phyloP scores from a whole-genome alignment of 2,329 filamentous ascomycete genomes.

The Alternaria sp. region DNA sequence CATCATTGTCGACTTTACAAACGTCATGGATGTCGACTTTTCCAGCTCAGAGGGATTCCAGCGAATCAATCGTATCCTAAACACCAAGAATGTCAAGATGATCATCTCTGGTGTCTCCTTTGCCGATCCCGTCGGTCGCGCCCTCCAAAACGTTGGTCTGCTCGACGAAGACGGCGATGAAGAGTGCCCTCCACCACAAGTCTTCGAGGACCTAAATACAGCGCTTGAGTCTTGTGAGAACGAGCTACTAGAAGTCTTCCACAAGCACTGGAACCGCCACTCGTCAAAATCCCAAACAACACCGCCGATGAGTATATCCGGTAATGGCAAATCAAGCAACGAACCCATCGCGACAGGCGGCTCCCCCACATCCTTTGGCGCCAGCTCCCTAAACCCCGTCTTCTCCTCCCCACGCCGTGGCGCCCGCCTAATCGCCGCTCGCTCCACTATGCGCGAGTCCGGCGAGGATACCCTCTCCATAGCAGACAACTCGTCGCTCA shows the following conservation, averaged over 20 bases:
- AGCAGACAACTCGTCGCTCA: slow-evolving; percentile 20
- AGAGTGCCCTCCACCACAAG: slow-evolving; percentile 59
- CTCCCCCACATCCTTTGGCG: slow-evolving; percentile 36
- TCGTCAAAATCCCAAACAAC: slow-evolving; percentile 51
- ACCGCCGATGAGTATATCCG: slow-evolving; percentile 47
- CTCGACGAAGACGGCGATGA: slow-evolving; percentile 76
- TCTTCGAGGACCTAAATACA: slow-evolving; percentile 91
- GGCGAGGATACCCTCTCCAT: slow-evolving; percentile 26
- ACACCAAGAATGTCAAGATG: slow-evolving; percentile 79
- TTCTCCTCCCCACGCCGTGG: slow-evolving; percentile 81
- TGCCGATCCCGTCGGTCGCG: slow-evolving; percentile 77
- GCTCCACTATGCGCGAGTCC: slow-evolving; percentile 72
- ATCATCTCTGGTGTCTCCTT: slow-evolving; percentile 84
- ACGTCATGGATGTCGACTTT: slow-evolving; percentile 93
- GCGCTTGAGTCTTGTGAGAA: slow-evolving; percentile 96
- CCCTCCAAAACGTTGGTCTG: slow-evolving; percentile 84
- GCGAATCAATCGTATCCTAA: slow-evolving; percentile 84
- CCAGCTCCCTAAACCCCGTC: slow-evolving; percentile 59
- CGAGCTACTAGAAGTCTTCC: slow-evolving; percentile 76
- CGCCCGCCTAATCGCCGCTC: slow-evolving; percentile 81
- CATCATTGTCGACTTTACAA: slow-evolving; percentile 85
- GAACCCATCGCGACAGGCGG: slow-evolving; percentile 28
- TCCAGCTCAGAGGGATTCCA: slow-evolving; percentile 96
- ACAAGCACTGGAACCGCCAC: slow-evolving; percentile 51
- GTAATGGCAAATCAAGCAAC: slow-evolving; percentile 16